Percentiles rank a stretch among this genome's conserved stretches.
These are phyloP conservation scores for Zymoseptoria ardabiliae DNA, from an alignment of 2,329 filamentous ascomycete genomes.

Conservation along the genomic window DNA sequence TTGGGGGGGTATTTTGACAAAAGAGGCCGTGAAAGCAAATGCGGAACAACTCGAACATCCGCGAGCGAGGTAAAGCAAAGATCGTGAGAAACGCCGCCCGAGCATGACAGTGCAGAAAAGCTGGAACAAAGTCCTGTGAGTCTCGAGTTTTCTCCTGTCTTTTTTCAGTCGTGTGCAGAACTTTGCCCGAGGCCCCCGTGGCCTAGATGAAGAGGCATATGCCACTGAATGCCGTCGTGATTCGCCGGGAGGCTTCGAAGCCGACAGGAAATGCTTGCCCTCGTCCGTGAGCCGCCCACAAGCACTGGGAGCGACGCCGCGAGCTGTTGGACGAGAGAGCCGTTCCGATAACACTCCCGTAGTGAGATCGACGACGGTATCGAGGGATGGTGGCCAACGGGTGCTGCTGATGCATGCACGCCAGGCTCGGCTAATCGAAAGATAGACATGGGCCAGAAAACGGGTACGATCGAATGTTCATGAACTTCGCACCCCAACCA, in stretches of 20 bases:
- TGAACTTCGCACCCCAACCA: slow-evolving; percentile 14
- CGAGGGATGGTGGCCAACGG: no score
- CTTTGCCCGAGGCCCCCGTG: neutral
- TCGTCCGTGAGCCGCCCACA: neutral
- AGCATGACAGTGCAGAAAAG: neutral
- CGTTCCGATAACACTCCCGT: neutral
- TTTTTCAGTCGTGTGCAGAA: neutral
- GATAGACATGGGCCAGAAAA: neutral
- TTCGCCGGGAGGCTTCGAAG: neutral
- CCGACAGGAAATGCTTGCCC: neutral
- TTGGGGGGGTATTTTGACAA: neutral
- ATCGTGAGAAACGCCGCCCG: neutral
- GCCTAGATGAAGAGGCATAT: neutral
- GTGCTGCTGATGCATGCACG: neutral
- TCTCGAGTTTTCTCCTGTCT: neutral
- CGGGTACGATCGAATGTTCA: slow-evolving; percentile 1
- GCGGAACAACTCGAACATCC: no score
- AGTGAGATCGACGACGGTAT: neutral
- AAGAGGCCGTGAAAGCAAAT: neutral
- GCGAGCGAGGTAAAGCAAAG: neutral
- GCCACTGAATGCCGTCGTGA: neutral
- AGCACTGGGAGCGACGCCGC: neutral
- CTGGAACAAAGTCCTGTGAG: neutral
- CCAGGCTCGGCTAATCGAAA: neutral
- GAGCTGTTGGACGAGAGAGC: neutral